Base-by-base conservation (phyloP, 1,284 basidiomycete species). In the Heterobasidion occidentale region DNA sequence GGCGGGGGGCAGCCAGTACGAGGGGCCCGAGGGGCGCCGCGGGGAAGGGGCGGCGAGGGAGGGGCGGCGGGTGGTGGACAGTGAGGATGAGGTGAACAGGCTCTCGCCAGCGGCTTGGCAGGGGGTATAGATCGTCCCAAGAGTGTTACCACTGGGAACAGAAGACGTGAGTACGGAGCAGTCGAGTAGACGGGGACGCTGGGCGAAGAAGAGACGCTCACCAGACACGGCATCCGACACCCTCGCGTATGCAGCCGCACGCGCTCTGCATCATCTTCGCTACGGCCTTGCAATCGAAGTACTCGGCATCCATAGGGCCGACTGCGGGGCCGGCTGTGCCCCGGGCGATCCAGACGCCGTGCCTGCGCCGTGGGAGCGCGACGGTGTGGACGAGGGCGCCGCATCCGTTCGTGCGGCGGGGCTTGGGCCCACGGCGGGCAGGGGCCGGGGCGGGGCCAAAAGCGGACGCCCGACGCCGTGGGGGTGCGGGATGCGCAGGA, bases 231-330 rank as follows among this genome's bases (percentile, higher is more conserved):
- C 84, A 87, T 27, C 81, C 84, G 11, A 87, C 72, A 3, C 81
- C 83, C 66, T 85, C 83, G 51, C 80, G 74, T 46, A 83, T 66
- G 62, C 85, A 86, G 19, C 84, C 82, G 60, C 84, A 87, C 2
- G 78, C 69, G 60, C 76, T 82, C 61, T 45, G 45, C 38, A 36
- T 45, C 45, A 46, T 33, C 44, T 46, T 53, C 7, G 42, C 52
- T 14, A 53, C 44, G 19, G 52, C 42, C 42, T 45, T 45, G 15
- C 52, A 46, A 15, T 53, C 52, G 44, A 46, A 46, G 27, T 53
- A 34, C 12, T 38, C 14, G 9, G 52, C 14, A n/a, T 15, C 14
- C 20, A 46, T 33, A 14, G 73, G 63, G 49, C 78, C 73, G 46
- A 88, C 80, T 8, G 71, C 67, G 46, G 74, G 71, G 0, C 78